These are phyloP conservation scores for Aspergillus oerlinghausenensis DNA, from an alignment of 2,329 filamentous ascomycete species.

Conservation along the genomic window DNA sequence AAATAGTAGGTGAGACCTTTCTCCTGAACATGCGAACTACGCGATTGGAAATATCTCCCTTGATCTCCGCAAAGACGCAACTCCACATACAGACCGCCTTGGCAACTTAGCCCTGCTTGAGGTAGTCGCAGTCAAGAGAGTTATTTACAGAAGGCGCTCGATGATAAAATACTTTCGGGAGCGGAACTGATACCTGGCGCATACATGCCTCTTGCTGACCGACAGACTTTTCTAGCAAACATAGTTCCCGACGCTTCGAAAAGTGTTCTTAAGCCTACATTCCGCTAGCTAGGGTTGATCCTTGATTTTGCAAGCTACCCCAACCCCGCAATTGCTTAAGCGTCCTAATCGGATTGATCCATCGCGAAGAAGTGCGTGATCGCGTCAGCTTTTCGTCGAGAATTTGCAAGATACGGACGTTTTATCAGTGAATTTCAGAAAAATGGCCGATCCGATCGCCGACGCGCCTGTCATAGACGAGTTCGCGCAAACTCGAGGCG, in stretches of 20 bases:
- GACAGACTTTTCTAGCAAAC: not conserved
- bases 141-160: not conserved
- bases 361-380: not conserved
- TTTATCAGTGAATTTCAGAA: not conserved
- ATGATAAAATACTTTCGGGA: not conserved
- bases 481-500: constrained; percentile 47
- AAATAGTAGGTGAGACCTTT: not conserved
- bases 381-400: not conserved
- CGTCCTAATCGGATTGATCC: not conserved
- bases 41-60: not conserved
- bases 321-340: not conserved
- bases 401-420: not conserved
- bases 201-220: not conserved
- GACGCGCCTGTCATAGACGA: constrained; percentile 37
- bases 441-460: constrained; percentile 3
- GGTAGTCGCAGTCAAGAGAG: not conserved
- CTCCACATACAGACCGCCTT: constrained; percentile 4
- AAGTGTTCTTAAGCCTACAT: constrained; percentile 1
- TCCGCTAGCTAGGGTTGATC: constrained; percentile 5
- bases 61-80: not conserved
- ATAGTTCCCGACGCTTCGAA: not conserved
- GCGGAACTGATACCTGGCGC: not conserved
- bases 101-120: not conserved
- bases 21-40: not conserved
- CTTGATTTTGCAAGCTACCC: not conserved